phyloP scores from a whole-genome alignment of 1,284 basidiomycete species.

The Xerocomus amazonicus region DNA sequence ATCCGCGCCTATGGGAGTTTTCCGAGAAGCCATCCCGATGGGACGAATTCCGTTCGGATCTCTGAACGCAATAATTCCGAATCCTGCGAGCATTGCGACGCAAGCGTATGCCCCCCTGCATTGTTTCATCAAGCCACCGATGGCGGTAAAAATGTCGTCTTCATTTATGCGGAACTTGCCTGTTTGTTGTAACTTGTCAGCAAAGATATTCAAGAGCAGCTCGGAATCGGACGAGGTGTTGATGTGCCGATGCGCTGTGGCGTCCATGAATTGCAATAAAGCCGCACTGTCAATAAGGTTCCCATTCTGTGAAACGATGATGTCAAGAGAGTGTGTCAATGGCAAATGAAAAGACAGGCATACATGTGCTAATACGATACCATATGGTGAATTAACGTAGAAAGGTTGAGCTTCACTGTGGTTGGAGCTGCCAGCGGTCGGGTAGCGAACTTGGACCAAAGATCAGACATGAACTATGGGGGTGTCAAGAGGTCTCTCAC shows the following conservation, averaged over 20 bases:
- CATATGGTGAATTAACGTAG: slow-evolving; percentile 99
- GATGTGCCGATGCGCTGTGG: slow-evolving; percentile 96
- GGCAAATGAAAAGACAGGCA: slow-evolving; percentile 25
- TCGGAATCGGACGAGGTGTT: slow-evolving; percentile 99
- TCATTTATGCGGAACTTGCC: slow-evolving; percentile 99
- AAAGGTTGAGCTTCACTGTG: slow-evolving; percentile 99
- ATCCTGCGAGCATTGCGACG: slow-evolving; percentile 97
- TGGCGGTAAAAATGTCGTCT: slow-evolving; percentile 97
- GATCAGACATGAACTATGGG: slow-evolving; percentile 9
- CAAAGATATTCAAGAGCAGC: slow-evolving; percentile 95
- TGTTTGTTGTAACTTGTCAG: slow-evolving; percentile 96
- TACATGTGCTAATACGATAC: slow-evolving; percentile 97
- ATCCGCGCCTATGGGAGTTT: slow-evolving; percentile 59
- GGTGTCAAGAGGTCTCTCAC: slow-evolving; percentile 39
- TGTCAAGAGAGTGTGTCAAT: slow-evolving; percentile 3
- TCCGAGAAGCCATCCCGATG: slow-evolving; percentile 76
- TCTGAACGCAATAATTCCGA: slow-evolving; percentile 97
- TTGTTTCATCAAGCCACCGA: slow-evolving; percentile 85
- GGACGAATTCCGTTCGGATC: slow-evolving; percentile 99
- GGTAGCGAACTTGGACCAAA: slow-evolving; percentile 78
- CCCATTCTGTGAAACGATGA: slow-evolving; percentile 69
- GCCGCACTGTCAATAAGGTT: slow-evolving; percentile 94
- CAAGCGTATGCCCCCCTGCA: slow-evolving; percentile 95
- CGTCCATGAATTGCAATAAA: slow-evolving; percentile 91
- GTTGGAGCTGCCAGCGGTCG: slow-evolving; percentile 95